Conservation (phyloP, 345 rosid genomes). For the Citrus reticulata region DNA sequence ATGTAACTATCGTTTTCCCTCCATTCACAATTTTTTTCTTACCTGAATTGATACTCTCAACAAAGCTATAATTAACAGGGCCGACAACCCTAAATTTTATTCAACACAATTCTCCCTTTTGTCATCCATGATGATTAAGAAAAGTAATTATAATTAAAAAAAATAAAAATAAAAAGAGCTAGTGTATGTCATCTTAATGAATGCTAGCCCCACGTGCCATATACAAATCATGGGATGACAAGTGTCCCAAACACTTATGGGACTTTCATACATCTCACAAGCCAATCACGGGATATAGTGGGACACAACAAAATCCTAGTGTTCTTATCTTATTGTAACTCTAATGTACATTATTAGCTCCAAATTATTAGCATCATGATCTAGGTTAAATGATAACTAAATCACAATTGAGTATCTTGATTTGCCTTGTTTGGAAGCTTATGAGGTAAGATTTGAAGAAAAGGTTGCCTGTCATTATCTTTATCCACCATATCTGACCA, state of each 20-base stretch:
- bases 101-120: slow-evolving; percentile 1
- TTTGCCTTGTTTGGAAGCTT: slow-evolving; percentile 9
- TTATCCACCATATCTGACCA: slow-evolving; percentile 17
- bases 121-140: slow-evolving; percentile 3
- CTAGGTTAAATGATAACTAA: slow-evolving; percentile 3
- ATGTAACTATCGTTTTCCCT: slow-evolving; percentile 22
- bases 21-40: slow-evolving; percentile 11
- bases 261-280: neutral
- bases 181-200: neutral
- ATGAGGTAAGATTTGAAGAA: slow-evolving; percentile 21
- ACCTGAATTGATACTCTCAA: slow-evolving; percentile 28
- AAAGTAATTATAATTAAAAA: neutral
- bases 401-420: slow-evolving; percentile 2
- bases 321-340: neutral
- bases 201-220: slow-evolving; percentile 32
- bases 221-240: neutral
- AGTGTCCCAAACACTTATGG: neutral
- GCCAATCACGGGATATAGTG: slow-evolving; percentile 28
- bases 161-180: neutral
- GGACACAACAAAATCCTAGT: slow-evolving; percentile 12
- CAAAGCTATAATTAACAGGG: slow-evolving; percentile 11
- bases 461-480: slow-evolving; percentile 39
- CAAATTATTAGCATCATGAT: slow-evolving; percentile 25
- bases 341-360: slow-evolving; percentile 15
- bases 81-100: slow-evolving; percentile 29